A percentile compares a stretch with the other conserved stretches of the same genome.
Evolutionary conservation across 768 basidiomycete genomes (phyloP).

Genomic region (Boletus pseudo-olivaceus): DNA sequence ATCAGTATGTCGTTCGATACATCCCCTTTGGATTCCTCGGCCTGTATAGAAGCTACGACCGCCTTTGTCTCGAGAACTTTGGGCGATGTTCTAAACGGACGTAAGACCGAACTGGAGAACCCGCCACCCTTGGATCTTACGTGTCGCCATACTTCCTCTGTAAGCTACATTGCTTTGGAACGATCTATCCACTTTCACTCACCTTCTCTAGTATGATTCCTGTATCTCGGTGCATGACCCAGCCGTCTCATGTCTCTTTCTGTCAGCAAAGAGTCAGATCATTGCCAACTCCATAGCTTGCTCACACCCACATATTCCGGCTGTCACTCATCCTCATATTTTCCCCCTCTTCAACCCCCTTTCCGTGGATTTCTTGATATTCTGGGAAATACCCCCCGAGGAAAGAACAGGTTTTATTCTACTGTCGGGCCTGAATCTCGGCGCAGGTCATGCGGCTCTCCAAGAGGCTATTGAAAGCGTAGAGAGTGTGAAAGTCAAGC

Average conservation of each 20-base stretch:
- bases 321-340: constrained; percentile 46
- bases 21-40: constrained; percentile 35
- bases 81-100: constrained; percentile 47
- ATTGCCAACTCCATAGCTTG: constrained; percentile 34
- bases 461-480: constrained; percentile 56
- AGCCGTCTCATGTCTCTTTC: constrained; percentile 43
- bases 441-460: constrained; percentile 67
- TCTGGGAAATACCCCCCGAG: constrained; percentile 68
- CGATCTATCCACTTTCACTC: constrained; percentile 1
- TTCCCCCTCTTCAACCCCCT: constrained; percentile 82
- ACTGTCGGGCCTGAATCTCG: constrained; percentile 57
- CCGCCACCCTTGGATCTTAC: constrained; percentile 56
- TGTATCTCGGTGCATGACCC: constrained; percentile 20
- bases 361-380: constrained; percentile 68
- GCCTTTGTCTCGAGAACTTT: constrained; percentile 54
- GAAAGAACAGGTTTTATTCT: constrained; percentile 59
- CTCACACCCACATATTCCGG: constrained; percentile 57
- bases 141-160: constrained; percentile 47
- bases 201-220: constrained; percentile 7
- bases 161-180: constrained; percentile 24
- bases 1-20: constrained; percentile 43
- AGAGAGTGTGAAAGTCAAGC: constrained; percentile 61
- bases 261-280: constrained; percentile 46
- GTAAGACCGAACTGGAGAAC: constrained; percentile 32
- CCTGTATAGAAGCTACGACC: constrained; percentile 40